These are phyloP conservation scores for Trametes elegans DNA, from an alignment of 768 basidiomycete genomes.

Conservation along the genomic window DNA sequence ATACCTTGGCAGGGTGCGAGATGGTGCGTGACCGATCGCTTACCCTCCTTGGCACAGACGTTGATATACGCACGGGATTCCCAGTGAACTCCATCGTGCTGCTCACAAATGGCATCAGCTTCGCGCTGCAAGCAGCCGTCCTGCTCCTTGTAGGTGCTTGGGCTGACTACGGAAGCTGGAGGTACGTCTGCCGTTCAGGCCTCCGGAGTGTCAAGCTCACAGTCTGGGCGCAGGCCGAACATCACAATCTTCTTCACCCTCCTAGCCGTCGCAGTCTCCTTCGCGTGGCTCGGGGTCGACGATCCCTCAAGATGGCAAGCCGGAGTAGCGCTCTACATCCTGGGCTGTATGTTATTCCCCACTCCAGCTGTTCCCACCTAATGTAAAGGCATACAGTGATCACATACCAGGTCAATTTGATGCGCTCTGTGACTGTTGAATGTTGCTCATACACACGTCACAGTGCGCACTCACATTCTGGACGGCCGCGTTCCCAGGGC, in stretches of 20 bases:
- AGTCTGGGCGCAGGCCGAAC: constrained; percentile 51
- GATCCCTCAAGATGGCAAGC: constrained; percentile 62
- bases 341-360: constrained; percentile 48
- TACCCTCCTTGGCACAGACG: not conserved
- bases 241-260: constrained; percentile 76
- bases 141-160: constrained; percentile 69
- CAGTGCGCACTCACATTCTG: constrained; percentile 75
- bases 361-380: not conserved
- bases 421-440: not conserved
- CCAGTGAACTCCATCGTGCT: constrained; percentile 76
- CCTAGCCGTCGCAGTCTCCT: constrained; percentile 62
- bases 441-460: not conserved
- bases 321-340: constrained; percentile 59
- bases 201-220: no score
- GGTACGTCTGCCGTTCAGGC: constrained; percentile 39
- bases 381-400: constrained; percentile 46
- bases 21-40: constrained; percentile 35
- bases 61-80: not conserved
- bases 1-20: constrained; percentile 58
- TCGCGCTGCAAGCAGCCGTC: constrained; percentile 69
- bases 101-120: constrained; percentile 76
- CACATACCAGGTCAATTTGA: constrained; percentile 57
- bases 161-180: constrained; percentile 83
- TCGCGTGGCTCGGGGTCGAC: constrained; percentile 76
- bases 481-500: constrained; percentile 80